A percentile compares a stretch with the other conserved stretches of the same genome.
phyloP scores from a whole-genome alignment of 768 basidiomycete genomes.

The Trametes elegans region DNA sequence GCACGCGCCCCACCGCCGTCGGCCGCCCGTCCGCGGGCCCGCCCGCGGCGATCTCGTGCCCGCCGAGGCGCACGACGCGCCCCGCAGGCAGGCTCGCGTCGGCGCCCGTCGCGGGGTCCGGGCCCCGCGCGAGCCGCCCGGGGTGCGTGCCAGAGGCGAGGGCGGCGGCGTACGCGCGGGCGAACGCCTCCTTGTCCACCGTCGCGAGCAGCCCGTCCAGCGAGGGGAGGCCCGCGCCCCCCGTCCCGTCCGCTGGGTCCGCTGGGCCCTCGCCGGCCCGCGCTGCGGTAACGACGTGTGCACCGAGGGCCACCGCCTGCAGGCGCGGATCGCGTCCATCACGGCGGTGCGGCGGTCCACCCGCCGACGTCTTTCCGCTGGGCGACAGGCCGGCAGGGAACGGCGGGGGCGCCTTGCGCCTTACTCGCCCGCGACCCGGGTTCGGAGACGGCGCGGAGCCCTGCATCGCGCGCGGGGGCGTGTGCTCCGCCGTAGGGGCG shows the following conservation, averaged over 20 bases:
- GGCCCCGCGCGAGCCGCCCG: background rate
- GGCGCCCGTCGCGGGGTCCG: background rate
- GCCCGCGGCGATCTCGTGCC: background rate
- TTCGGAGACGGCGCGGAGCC: background rate
- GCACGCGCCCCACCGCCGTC: too few relatives aligned
- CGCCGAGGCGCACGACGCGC: background rate
- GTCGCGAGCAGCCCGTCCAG: background rate
- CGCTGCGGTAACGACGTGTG: background rate
- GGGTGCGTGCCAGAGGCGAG: too few relatives aligned
- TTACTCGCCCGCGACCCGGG: too few relatives aligned
- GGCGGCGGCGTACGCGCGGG: too few relatives aligned
- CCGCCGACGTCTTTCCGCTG: too few relatives aligned
- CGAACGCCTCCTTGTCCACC: too few relatives aligned
- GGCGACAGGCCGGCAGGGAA: too few relatives aligned
- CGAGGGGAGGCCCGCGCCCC: background rate
- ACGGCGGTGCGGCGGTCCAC: too few relatives aligned
- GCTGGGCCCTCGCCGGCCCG: background rate
- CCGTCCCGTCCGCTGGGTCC: background rate
- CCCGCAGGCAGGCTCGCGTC: background rate
- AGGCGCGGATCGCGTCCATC: slow-evolving; percentile 13
- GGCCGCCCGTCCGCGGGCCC: background rate
- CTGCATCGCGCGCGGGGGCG: background rate
- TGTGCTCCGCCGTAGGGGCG: background rate
- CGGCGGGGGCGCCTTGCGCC: too few relatives aligned
- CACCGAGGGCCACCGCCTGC: background rate